phyloP scores from a whole-genome alignment of 371 early-diverging fungal species.

The Catenaria anguillulae region DNA sequence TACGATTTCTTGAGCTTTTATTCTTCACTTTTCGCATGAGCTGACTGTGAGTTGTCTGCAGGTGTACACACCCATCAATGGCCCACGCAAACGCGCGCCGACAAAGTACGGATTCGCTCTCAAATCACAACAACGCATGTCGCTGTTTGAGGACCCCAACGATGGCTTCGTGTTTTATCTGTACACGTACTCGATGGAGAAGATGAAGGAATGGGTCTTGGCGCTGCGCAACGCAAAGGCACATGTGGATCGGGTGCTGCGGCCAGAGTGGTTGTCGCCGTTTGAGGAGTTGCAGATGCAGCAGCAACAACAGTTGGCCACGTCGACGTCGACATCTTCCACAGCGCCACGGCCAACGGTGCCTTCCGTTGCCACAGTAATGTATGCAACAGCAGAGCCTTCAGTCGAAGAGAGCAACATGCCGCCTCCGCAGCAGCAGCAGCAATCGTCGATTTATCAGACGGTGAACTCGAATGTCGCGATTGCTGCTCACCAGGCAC shows the following conservation, averaged over 20 bases:
- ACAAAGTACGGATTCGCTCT: slow-evolving; percentile 69
- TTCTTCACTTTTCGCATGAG: not conserved
- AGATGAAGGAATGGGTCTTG: slow-evolving; percentile 66
- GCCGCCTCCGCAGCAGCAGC: too few relatives aligned
- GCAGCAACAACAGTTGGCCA: too few relatives aligned
- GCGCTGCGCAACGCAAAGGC: slow-evolving; percentile 62
- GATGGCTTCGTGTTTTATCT: slow-evolving; percentile 62
- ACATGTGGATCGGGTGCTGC: not conserved
- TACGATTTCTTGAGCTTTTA: not conserved
- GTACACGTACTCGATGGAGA: slow-evolving; percentile 53
- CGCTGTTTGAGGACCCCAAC: slow-evolving; percentile 60
- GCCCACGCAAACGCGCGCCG: slow-evolving; percentile 43
- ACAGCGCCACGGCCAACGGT: too few relatives aligned
- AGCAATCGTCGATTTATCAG: too few relatives aligned
- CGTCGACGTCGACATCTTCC: too few relatives aligned
- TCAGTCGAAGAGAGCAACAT: too few relatives aligned
- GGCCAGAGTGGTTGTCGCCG: not conserved
- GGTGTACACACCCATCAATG: slow-evolving; percentile 48
- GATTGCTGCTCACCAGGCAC: too few relatives aligned
- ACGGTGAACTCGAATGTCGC: too few relatives aligned
- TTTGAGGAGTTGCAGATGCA: too few relatives aligned
- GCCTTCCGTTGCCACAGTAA: too few relatives aligned
- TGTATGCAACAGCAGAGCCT: too few relatives aligned
- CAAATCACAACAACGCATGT: slow-evolving; percentile 56
- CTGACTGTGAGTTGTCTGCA: slow-evolving; percentile 14